Conservation (phyloP, 1,284 basidiomycete species). For the Cryptococcus jaspeensis region DNA sequence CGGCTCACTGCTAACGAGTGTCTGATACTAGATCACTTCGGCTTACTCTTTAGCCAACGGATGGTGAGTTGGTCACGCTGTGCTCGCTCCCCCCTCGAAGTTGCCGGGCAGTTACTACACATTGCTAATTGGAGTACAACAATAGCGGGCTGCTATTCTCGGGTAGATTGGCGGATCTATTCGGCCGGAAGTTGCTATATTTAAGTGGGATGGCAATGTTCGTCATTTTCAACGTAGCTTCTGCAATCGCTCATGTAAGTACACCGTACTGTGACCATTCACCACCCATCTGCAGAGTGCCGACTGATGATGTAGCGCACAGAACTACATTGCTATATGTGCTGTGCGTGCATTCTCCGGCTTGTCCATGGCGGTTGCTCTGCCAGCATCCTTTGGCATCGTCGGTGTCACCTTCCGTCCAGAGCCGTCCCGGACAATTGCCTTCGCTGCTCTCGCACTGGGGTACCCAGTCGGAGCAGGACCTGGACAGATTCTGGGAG, state of each 20-base stretch:
- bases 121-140: no score
- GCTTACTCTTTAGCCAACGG: slow-evolving; percentile 49
- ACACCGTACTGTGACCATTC: neutral
- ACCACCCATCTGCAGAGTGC: no score
- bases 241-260: slow-evolving; percentile 18
- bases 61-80: no score
- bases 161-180: slow-evolving; percentile 50
- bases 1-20: neutral
- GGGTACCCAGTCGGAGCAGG: slow-evolving; percentile 31
- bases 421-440: slow-evolving; percentile 25
- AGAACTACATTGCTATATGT: slow-evolving; percentile 25
- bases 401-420: slow-evolving; percentile 34
- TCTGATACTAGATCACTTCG: slow-evolving; percentile 25
- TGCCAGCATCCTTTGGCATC: slow-evolving; percentile 37
- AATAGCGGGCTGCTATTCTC: slow-evolving; percentile 48
- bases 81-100: no score
- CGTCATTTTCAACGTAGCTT: slow-evolving; percentile 20
- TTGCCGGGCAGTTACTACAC: no score
- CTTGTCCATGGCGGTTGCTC: slow-evolving; percentile 26
- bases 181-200: slow-evolving; percentile 45
- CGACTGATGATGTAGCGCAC: neutral
- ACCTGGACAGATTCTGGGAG: slow-evolving; percentile 31
- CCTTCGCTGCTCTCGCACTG: slow-evolving; percentile 34
- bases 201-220: slow-evolving; percentile 30
- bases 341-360: slow-evolving; percentile 30